phyloP scores from a whole-genome alignment of 2,329 filamentous ascomycete genomes.

The Ophiostoma ips region DNA sequence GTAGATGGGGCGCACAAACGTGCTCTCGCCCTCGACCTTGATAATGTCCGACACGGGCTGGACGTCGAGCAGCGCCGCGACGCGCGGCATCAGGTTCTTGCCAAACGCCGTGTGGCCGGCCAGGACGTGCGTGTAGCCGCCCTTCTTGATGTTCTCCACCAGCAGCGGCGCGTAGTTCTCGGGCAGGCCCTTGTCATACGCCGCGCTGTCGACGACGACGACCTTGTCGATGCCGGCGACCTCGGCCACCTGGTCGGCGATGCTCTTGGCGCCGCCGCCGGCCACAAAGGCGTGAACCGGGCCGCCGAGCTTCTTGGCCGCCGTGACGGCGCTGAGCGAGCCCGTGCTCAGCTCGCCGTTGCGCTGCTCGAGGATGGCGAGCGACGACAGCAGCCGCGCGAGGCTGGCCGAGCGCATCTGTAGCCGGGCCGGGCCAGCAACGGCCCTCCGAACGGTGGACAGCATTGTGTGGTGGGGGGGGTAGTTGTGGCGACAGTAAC shows the following conservation, averaged over 20 bases:
- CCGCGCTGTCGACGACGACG: conserved; percentile 71
- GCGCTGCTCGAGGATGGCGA: conserved; percentile 84
- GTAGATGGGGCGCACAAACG: conserved; percentile 93
- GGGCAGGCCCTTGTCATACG: conserved; percentile 86
- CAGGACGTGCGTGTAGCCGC: conserved; percentile 82
- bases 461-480: conserved; percentile 7
- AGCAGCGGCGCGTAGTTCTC: conserved; percentile 92
- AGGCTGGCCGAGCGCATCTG: conserved; percentile 34
- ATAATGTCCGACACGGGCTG: conserved; percentile 93
- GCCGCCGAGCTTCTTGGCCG: conserved; percentile 75
- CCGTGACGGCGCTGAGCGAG: conserved; percentile 73
- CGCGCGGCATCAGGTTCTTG: conserved; percentile 83
- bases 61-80: conserved; percentile 79
- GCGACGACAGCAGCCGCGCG: conserved; percentile 64
- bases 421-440: conserved; percentile 3
- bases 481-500: not conserved
- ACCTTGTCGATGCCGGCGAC: conserved; percentile 86
- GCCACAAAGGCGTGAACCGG: conserved; percentile 78
- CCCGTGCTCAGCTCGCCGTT: conserved; percentile 74
- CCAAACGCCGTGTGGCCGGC: conserved; percentile 89
- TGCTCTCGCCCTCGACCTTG: conserved; percentile 74
- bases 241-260: conserved; percentile 75
- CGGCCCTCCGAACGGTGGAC: conserved; percentile 12
- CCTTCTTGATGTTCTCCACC: conserved; percentile 93
- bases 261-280: conserved; percentile 59